These are phyloP conservation scores for Cantharellus cinnabarinus DNA, from an alignment of 768 basidiomycete genomes.

Conservation along the genomic window DNA sequence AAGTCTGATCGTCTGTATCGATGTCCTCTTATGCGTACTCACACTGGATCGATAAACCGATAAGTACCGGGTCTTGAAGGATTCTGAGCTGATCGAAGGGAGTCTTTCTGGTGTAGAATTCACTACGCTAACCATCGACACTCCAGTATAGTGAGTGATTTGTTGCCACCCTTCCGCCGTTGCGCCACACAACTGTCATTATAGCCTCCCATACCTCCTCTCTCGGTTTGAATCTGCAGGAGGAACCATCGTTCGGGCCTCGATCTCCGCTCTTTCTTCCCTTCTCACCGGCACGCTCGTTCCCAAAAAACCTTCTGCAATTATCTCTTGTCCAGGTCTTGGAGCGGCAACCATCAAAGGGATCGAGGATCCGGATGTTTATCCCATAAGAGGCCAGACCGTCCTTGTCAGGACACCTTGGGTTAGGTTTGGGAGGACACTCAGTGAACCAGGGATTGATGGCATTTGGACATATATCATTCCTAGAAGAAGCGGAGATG, in stretches of 20 bases:
- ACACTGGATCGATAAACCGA: neutral
- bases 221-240: constrained; percentile 36
- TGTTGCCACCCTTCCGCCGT: neutral
- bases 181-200: neutral
- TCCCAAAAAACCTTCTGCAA: constrained; percentile 21
- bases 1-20: neutral
- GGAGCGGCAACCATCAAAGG: constrained; percentile 32
- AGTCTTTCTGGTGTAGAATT: constrained; percentile 36
- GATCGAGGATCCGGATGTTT: constrained; percentile 24
- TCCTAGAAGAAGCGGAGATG: constrained; percentile 38
- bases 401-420: constrained; percentile 28
- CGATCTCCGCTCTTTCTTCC: constrained; percentile 49
- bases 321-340: constrained; percentile 54
- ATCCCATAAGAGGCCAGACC: constrained; percentile 15
- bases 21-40: too few relatives aligned
- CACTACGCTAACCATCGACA: constrained; percentile 48
- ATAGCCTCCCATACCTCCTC: constrained; percentile 33
- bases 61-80: constrained; percentile 2
- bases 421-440: constrained; percentile 31
- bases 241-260: constrained; percentile 37
- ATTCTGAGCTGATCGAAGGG: constrained; percentile 20
- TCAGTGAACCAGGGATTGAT: constrained; percentile 16
- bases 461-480: constrained; percentile 42
- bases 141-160: constrained; percentile 25
- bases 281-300: constrained; percentile 36